These are phyloP conservation scores for Solanum appendiculatum DNA, from an alignment of 257 asterid species.

Conservation along the genomic window DNA sequence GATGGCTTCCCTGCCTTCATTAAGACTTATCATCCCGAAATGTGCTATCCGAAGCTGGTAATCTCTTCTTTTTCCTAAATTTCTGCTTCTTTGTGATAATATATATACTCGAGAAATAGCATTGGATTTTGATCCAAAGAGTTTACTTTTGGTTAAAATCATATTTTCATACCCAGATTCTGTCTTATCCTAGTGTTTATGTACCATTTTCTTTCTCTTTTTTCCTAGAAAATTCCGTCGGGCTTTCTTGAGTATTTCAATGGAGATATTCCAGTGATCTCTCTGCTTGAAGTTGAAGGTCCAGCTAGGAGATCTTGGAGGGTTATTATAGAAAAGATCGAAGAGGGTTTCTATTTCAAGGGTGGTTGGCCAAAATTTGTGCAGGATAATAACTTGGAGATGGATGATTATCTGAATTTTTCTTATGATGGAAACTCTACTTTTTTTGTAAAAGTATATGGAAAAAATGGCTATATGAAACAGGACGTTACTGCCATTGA, in stretches of 20 bases:
- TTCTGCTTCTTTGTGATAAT: too few species aligned
- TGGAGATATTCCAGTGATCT: neutral
- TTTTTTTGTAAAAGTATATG: neutral
- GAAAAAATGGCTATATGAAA: neutral
- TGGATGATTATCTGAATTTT: neutral
- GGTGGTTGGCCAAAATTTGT: neutral
- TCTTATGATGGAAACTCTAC: neutral
- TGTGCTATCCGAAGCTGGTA: neutral
- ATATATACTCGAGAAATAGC: too few species aligned
- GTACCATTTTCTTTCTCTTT: neutral
- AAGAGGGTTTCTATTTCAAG: neutral
- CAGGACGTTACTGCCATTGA: neutral
- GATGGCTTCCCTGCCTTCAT: neutral
- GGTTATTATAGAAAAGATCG: neutral
- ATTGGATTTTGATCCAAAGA: too few species aligned
- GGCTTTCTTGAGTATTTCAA: neutral
- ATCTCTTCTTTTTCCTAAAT: neutral
- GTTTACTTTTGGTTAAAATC: neutral
- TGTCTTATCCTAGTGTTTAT: neutral
- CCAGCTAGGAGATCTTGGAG: neutral
- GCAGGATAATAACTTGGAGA: neutral
- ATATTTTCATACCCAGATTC: neutral
- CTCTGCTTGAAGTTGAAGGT: neutral
- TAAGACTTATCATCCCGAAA: neutral
- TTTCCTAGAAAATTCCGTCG: neutral